These are phyloP conservation scores for Phytophthora pluvialis DNA, from an alignment of 352 stramenopile genomes.

Conservation along the genomic window DNA sequence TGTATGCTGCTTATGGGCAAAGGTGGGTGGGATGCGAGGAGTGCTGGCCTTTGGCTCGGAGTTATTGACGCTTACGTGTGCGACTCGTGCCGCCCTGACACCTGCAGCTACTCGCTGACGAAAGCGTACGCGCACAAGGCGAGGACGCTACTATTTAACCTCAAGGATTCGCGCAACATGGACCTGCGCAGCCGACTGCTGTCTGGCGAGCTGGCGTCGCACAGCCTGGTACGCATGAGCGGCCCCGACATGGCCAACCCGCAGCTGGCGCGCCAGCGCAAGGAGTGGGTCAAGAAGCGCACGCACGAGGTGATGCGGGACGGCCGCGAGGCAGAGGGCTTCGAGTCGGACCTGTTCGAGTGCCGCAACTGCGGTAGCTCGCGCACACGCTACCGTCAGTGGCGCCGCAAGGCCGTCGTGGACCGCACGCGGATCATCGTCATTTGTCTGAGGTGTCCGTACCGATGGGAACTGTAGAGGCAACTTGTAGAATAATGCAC, in stretches of 20 bases:
- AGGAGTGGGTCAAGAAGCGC: conserved; percentile 88
- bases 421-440: conserved; percentile 87
- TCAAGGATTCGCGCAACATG: conserved; percentile 77
- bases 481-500: conserved; percentile 37
- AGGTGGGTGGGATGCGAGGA: conserved; percentile 35
- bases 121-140: conserved; percentile 86
- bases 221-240: conserved; percentile 78
- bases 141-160: conserved; percentile 83
- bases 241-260: conserved; percentile 87
- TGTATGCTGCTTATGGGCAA: conserved; percentile 67
- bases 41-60: background rate
- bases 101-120: conserved; percentile 62
- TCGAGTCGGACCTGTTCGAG: conserved; percentile 84
- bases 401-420: conserved; percentile 83
- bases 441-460: conserved; percentile 76
- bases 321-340: conserved; percentile 63
- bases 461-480: conserved; percentile 79
- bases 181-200: conserved; percentile 73
- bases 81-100: background rate
- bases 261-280: conserved; percentile 77
- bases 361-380: conserved; percentile 80
- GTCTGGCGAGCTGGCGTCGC: conserved; percentile 55
- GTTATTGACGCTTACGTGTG: conserved; percentile 7
- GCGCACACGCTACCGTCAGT: conserved; percentile 81
- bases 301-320: conserved; percentile 87